Base-by-base conservation (phyloP, 345 rosid species). In the Theobroma cacao region DNA sequence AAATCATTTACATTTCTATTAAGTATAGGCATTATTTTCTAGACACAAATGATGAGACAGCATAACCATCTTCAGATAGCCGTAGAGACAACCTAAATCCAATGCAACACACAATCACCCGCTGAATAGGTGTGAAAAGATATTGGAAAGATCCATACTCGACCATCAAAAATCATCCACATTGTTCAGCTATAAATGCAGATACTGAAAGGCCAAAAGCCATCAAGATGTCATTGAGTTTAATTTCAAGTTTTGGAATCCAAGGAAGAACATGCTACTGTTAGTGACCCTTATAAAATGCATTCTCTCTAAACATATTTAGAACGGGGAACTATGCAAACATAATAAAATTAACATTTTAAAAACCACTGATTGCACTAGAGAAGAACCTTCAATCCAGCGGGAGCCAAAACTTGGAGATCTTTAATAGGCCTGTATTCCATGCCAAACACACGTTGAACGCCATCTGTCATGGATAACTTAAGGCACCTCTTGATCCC, bases 401-500 rank as follows among this genome's bases (percentile, higher is more conserved):
- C 88, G 22, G 94, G 88, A 73, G 91, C 84, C 85, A 94, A 72
- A 72, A 87, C 92, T 85, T 89, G 87, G 64, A 96, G 98, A 84
- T 89, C 91, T 77, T 91, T 91, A 55, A 96, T 88, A 22, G 97
- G 98, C 87, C 97, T 86, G 81, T 96, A 94, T 75, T 96, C 99
- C 90, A 92, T 88, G 45, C 93, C 99, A 66, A 91, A 96, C 48
- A 96, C 90, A 14, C 93, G 97, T 64, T 94, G 99, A 78, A 88
- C 85, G 68, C 98, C 99, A 84, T 96, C 98, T 0, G 99, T 94
- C 95, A 94, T 88, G 28, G 94, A 90, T 76, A 96, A 72, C 86
- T 96, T 96, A 65, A 96, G 92, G 83, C 99, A 90, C 86, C 98
- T 88, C 89, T 96, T 94, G 79, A 84, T 75, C 68, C 99, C 97